phyloP scores from a whole-genome alignment of 208 protist genomes.

The Leishmania arabica region DNA sequence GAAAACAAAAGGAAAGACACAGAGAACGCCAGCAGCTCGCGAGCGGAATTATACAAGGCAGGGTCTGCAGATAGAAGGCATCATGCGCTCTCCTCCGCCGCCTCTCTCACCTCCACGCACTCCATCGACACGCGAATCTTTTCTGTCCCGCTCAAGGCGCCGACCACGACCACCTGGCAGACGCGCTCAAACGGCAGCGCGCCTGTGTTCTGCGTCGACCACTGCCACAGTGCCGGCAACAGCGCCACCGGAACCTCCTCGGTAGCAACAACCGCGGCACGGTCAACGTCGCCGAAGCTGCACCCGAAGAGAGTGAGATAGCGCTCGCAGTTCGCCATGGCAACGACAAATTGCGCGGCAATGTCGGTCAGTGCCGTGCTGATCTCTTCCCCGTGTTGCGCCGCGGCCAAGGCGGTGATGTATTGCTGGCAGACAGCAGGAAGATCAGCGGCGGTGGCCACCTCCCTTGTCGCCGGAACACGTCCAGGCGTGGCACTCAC shows the following conservation, averaged over 20 bases:
- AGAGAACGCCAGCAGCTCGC: background rate
- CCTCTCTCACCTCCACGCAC: conserved; percentile 9
- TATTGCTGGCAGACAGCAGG: background rate
- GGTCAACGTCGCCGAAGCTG: conserved; percentile 16
- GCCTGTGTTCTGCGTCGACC: conserved; percentile 22
- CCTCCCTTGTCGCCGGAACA: conserved; percentile 37
- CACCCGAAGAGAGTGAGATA: conserved; percentile 41
- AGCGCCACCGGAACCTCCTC: conserved; percentile 19
- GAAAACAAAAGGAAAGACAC: background rate
- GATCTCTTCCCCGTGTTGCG: background rate
- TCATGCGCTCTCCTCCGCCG: background rate
- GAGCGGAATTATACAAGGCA: background rate
- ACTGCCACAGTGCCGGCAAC: conserved; percentile 48
- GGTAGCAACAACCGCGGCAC: conserved; percentile 31
- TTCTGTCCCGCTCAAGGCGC: conserved; percentile 9
- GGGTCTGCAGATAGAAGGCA: background rate
- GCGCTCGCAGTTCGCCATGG: conserved; percentile 57
- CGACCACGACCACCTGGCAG: conserved; percentile 8
- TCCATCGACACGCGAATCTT: conserved; percentile 17
- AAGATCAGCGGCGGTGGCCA: conserved; percentile 37
- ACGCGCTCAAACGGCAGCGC: conserved; percentile 8
- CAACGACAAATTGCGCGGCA: conserved; percentile 61
- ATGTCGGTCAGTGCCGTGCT: conserved; percentile 8
- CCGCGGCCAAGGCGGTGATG: background rate
- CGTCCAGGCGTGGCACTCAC: conserved; percentile 46